phyloP scores from a whole-genome alignment of 139 green algal genomes.

The Dunaliella primolecta region DNA sequence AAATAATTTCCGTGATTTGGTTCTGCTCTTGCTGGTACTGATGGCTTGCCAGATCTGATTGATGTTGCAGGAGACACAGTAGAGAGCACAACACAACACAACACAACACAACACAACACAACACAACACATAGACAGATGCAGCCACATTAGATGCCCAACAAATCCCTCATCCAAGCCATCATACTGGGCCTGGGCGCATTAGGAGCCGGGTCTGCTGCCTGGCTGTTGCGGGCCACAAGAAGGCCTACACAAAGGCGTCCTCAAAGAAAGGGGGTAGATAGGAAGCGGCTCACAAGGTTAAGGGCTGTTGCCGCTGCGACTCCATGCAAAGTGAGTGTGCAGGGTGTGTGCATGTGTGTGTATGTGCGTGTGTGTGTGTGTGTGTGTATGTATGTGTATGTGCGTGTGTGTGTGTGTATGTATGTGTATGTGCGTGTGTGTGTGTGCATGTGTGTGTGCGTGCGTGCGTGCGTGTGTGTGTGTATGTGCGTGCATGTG shows the following conservation, averaged over 20 bases:
- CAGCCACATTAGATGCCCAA: neutral
- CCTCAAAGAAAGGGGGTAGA: neutral
- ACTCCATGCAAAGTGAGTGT: neutral
- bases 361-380: neutral
- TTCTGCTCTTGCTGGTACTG: neutral
- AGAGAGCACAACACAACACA: too few species aligned
- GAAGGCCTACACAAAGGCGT: neutral
- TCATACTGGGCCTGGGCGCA: neutral
- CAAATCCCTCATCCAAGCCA: neutral
- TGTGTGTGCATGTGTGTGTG: conserved; percentile 9
- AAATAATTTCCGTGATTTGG: neutral
- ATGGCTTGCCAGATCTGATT: neutral
- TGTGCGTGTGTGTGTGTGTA: neutral
- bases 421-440: conserved; percentile 12
- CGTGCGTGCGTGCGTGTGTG: neutral
- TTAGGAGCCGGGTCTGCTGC: neutral
- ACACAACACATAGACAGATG: neutral
- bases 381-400: conserved; percentile 10
- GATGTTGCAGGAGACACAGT: neutral
- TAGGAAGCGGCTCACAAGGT: neutral
- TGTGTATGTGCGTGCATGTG: conserved; percentile 12
- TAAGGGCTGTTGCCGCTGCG: too few species aligned
- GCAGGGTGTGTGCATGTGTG: neutral
- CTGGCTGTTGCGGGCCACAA: neutral
- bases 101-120: too few species aligned